Evolutionary conservation across 495 filamentous ascomycete genomes (phyloP), one percentile per base, ranked within the genome.

Genomic region (Pyrenula massariospora): DNA sequence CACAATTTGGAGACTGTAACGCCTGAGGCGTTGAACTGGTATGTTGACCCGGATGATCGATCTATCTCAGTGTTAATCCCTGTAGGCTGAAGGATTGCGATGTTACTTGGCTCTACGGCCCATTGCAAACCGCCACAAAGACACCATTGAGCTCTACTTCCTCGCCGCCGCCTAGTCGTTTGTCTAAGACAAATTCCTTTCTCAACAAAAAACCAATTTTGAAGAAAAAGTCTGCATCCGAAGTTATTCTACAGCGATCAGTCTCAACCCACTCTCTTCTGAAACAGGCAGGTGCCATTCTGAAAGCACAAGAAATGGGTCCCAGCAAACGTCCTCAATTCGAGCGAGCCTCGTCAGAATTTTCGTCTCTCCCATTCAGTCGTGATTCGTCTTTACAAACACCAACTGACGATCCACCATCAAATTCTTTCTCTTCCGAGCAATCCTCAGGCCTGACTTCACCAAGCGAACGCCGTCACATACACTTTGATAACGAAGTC

Each of bases 101-200:
- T 66, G 90, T 96, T 22, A 97, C 93, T 53, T 98, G 93, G 93
- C 77, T 98, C 1, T 98, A 98, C 63, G 93, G 93, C 0, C 93
- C 93, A 24, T 71, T 98, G 25, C 92, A 94, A 64, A 85, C 85
- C 1, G 84, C 76, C 50, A 72, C 65, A 47, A 76, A 65, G 8
- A 75, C 58, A 54, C 60, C 68, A 11, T 65, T 73, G 15, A 54
- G 63, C 12, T 66, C 67, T 2, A 68, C 72, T 59, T 73, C 63
- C 36, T 79, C 71, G 54, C 80, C 73, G 47, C 86, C 80, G 59
- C 77, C 73, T 49, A 81, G 77, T 61, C 69, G 72, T 56, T 65
- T 95, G 10, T 91, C 89, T 12, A 91, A 88, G 57, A 89, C 83
- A 25, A 88, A 83, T 60, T 91, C 91, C 0, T 93, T 91, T 61